These are phyloP conservation scores for Auxenochlorella protothecoides DNA, from an alignment of 139 green algal species.

Conservation along the genomic window DNA sequence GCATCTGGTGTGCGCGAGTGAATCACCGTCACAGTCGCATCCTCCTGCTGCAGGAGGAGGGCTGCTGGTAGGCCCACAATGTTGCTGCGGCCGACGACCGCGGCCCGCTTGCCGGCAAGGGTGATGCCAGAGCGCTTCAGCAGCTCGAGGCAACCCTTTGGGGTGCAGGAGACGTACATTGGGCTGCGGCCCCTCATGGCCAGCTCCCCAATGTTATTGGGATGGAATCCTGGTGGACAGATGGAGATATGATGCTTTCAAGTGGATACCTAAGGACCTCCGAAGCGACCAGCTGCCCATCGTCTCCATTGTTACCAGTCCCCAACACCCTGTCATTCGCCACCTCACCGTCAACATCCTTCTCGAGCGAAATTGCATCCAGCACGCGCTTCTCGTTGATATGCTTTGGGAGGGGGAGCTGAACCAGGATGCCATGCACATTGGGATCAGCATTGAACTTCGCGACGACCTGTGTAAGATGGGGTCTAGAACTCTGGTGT, in stretches of 20 bases:
- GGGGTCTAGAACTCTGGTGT: too few relatives aligned
- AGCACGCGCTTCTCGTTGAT: conserved; percentile 69
- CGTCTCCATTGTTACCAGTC: too few relatives aligned
- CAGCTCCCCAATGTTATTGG: conserved; percentile 78
- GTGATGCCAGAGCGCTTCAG: conserved; percentile 51
- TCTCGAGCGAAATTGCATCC: conserved; percentile 75
- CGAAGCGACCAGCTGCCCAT: too few relatives aligned
- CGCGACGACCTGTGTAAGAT: conserved; percentile 40
- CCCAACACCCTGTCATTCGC: neutral
- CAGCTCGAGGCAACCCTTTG: conserved; percentile 84
- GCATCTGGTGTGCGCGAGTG: conserved; percentile 48
- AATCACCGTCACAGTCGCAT: conserved; percentile 43
- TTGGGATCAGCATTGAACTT: conserved; percentile 57
- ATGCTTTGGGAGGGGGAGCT: conserved; percentile 73
- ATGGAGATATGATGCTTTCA: too few relatives aligned
- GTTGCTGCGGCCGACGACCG: conserved; percentile 86
- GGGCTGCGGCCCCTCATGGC: conserved; percentile 72
- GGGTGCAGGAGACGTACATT: conserved; percentile 78
- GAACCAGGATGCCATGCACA: conserved; percentile 86
- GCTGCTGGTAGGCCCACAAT: conserved; percentile 85
- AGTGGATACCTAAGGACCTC: too few relatives aligned
- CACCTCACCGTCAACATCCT: conserved; percentile 76
- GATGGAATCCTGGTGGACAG: conserved; percentile 65
- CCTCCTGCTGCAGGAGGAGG: conserved; percentile 56
- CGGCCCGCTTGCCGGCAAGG: conserved; percentile 53